Evolutionary conservation across 228 moss, liverwort and hornwort species (phyloP).

Genomic region (Sphagnum magellanicum): DNA sequence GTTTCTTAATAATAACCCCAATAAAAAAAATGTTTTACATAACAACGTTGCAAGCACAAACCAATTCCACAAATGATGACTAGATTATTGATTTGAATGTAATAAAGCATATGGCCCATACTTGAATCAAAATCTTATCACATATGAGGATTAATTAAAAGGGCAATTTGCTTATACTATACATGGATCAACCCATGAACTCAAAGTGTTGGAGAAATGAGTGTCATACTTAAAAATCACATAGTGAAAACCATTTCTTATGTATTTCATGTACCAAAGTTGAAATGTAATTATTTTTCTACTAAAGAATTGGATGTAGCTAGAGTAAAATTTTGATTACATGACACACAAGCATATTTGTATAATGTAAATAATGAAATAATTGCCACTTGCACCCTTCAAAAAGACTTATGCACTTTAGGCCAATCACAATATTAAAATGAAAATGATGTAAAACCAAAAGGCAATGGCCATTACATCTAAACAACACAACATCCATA

Average conservation of each 20-base stretch:
- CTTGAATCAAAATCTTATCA: neutral
- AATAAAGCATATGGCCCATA: conserved; percentile 4
- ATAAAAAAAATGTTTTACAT: neutral
- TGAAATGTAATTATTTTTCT: conserved; percentile 9
- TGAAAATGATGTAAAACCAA: no score
- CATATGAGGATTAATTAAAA: fast-evolving
- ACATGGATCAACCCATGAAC: conserved; percentile 2
- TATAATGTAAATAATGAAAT: neutral
- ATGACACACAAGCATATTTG: neutral
- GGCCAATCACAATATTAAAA: no score
- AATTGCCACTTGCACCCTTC: neutral
- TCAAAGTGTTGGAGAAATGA: neutral
- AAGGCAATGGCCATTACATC: no score
- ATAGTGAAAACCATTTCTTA: neutral
- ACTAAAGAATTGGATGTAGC: conserved; percentile 2
- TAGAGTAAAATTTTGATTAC: neutral
- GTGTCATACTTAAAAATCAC: neutral
- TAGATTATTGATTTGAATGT: conserved; percentile 1
- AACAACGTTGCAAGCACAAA: neutral
- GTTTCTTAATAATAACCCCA: neutral
- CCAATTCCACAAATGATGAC: neutral
- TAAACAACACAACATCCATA: no score
- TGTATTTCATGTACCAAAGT: neutral
- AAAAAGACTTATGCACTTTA: conserved; percentile 1
- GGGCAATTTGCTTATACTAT: neutral